Evolutionary conservation across 306 rosid species (phyloP).

Genomic region (Dalbergia cultrata): DNA sequence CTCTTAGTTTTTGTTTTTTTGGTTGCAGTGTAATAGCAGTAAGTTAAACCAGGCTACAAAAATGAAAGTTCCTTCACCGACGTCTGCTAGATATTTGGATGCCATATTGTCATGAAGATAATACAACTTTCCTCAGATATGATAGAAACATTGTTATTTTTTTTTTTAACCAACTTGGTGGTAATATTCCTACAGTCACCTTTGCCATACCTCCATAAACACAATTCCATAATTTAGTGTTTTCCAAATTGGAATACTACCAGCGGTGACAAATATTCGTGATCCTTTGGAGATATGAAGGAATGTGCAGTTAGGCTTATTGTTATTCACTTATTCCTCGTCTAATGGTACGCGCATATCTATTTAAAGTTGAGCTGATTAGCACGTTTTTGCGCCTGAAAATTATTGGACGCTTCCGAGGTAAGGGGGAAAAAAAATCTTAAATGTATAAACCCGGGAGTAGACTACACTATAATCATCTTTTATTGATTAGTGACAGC

Average conservation of each 20-base stretch:
- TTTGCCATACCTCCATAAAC: background rate
- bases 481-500: background rate
- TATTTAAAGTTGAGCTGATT: too few species aligned
- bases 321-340: background rate
- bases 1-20: too few species aligned
- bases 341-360: background rate
- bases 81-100: background rate
- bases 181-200: constrained; percentile 28
- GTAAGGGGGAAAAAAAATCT: too few species aligned
- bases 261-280: background rate
- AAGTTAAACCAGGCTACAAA: background rate
- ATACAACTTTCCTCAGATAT: constrained; percentile 10
- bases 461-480: too few species aligned
- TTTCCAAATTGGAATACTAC: background rate
- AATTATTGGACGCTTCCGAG: too few species aligned
- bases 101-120: constrained; percentile 4
- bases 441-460: too few species aligned
- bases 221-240: background rate
- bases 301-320: background rate
- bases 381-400: too few species aligned
- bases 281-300: background rate
- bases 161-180: constrained; percentile 4
- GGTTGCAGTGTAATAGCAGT: too few species aligned
- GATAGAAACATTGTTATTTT: background rate
- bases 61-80: constrained; percentile 25